Base-by-base conservation (phyloP, 306 rosid genomes). In the Gleditsia sinensis region DNA sequence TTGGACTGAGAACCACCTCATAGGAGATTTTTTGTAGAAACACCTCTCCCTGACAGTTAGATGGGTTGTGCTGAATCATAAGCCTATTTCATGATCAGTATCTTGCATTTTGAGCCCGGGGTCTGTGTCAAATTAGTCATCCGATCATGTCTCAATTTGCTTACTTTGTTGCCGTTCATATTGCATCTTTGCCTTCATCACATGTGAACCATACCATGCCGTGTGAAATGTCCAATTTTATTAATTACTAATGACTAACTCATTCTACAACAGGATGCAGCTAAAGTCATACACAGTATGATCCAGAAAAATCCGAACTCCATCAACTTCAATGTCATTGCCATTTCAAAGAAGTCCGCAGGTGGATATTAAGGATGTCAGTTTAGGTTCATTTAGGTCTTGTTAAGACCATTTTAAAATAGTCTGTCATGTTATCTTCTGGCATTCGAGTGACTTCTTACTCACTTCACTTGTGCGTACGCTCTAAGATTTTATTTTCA, bases 301-400 rank as follows among this genome's bases (percentile, higher is more conserved):
- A 92, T 92, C 80, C 78, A 82, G 76, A 85, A 90, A 61, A 92
- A 90, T 79, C 97, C 94, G 0, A 84, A 82, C 43, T 92, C 97
- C 17, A 84, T 74, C 74, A 82, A 83, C 58, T 92, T 90, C 83
- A 92, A 92, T 69, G 92, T 92, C 75, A 92, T 90, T 60, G 92
- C 96, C 50, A 13, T 92, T 50, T 86, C 89, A 5, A 92, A 90
- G 88, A 92, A 86, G 79, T 40, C 71, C 0, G 64, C 75, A 56
- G 66, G 33, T 42, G 65, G 51, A 55, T 32, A 23, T 28, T 67
- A 54, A 67, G 58, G 69, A 16, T 58, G 64, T n/a, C 28, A 25
- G 74, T 60, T 42, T 27, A 55, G 75, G 40, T 19, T 24, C 60
- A 33, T 25, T 17, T 5, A 11, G n/a, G 33, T 39, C 74, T 43